These are phyloP conservation scores for Mucor saturninus DNA, from an alignment of 371 early-diverging fungal species.

Conservation along the genomic window DNA sequence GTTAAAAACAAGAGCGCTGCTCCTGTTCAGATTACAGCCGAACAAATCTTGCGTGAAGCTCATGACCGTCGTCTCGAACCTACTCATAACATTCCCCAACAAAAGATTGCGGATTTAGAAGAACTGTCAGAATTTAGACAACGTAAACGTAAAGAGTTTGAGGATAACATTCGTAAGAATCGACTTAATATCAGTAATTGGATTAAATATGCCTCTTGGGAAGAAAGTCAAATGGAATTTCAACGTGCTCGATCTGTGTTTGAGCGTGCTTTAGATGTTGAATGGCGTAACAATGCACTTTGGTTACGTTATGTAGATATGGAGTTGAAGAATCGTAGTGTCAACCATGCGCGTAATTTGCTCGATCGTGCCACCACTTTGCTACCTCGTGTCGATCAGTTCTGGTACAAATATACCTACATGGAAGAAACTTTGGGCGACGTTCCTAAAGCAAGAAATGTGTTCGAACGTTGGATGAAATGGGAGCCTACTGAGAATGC, in stretches of 20 bases:
- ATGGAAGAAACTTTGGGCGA: conserved; percentile 97
- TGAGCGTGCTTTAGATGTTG: conserved; percentile 92
- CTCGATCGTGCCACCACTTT: conserved; percentile 90
- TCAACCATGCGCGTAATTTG: conserved; percentile 92
- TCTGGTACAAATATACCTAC: conserved; percentile 98
- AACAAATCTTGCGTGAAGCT: conserved; percentile 96
- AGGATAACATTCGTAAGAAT: conserved; percentile 89
- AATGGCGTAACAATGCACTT: conserved; percentile 83
- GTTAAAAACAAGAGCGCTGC: conserved; percentile 98
- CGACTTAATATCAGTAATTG: conserved; percentile 85
- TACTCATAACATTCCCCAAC: conserved; percentile 77
- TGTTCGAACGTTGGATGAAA: conserved; percentile 98
- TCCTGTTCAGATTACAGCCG: conserved; percentile 98
- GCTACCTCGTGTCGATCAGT: conserved; percentile 92
- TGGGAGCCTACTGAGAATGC: conserved; percentile 96
- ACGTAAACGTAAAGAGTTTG: conserved; percentile 92
- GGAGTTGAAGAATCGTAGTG: conserved; percentile 95
- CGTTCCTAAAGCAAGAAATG: conserved; percentile 85
- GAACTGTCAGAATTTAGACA: conserved; percentile 91
- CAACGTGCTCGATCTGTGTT: conserved; percentile 89
- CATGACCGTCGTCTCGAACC: conserved; percentile 84
- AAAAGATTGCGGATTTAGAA: conserved; percentile 91
- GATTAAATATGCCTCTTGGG: conserved; percentile 96
- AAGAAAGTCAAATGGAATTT: conserved; percentile 87
- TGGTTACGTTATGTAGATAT: conserved; percentile 95